Percentiles rank a stretch among this genome's conserved stretches.
Evolutionary conservation across 2,329 filamentous ascomycete species (phyloP).

Genomic region (Knufia petricola): DNA sequence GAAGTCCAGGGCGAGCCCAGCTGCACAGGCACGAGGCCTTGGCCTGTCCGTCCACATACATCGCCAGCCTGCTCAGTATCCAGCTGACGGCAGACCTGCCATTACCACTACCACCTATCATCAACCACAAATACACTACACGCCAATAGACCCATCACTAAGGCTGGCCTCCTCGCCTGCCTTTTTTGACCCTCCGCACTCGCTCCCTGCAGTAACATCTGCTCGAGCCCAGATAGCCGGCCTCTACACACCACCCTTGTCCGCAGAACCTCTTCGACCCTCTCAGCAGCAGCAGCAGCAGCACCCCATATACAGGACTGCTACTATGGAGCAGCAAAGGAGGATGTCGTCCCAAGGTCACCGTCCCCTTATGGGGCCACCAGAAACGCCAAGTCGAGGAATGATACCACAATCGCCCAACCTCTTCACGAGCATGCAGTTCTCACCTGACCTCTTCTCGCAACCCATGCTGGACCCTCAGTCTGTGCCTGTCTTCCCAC

Average conservation of each 20-base stretch:
- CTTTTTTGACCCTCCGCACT: not conserved
- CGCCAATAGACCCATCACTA: not conserved
- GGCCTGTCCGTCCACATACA: not conserved
- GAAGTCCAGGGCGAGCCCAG: not conserved
- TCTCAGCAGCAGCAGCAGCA: no score
- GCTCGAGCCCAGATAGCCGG: not conserved
- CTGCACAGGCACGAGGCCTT: not conserved
- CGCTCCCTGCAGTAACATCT: not conserved
- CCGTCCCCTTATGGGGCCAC: constrained; percentile 28
- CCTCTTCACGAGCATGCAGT: constrained; percentile 46
- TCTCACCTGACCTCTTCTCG: constrained; percentile 49
- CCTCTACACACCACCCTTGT: constrained; percentile 2
- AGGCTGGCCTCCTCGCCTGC: not conserved
- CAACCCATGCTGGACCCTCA: constrained; percentile 42
- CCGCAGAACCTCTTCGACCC: not conserved
- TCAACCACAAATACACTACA: not conserved
- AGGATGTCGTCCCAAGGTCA: constrained; percentile 13
- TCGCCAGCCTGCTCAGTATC: not conserved
- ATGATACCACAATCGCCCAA: constrained; percentile 35
- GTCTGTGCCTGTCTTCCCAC: constrained; percentile 48
- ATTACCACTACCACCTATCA: no score
- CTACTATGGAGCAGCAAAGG: constrained; percentile 1
- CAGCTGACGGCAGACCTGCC: not conserved
- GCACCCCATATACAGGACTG: not conserved
- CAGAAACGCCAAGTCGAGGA: constrained; percentile 37